Conservation (phyloP, 1,284 basidiomycete species). For the Cryptococcus amylolentus region DNA sequence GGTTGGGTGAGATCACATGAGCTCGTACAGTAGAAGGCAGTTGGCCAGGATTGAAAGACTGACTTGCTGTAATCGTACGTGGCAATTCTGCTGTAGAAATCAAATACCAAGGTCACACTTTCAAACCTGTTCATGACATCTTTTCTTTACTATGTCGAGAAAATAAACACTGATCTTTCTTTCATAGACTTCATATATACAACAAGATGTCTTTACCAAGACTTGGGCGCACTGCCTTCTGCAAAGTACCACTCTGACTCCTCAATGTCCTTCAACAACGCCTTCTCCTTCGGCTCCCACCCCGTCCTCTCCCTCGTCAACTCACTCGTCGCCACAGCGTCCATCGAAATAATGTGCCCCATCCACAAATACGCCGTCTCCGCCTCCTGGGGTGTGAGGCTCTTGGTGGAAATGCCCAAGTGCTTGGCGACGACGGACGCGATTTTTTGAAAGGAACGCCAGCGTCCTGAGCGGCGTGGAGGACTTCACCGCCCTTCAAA, state of each 20-base stretch:
- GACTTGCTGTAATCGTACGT: no score
- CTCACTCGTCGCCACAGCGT: neutral
- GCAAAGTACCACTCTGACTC: constrained; percentile 6
- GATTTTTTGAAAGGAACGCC: constrained; percentile 16
- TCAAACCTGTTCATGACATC: no score
- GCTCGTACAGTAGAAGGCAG: no score
- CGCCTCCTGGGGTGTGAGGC: constrained; percentile 13
- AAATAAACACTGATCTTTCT: no score
- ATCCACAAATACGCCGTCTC: constrained; percentile 14
- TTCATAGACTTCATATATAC: no score
- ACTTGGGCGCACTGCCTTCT: no score
- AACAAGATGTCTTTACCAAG: no score
- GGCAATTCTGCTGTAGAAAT: no score
- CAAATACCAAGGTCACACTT: no score
- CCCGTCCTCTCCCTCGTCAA: constrained; percentile 7
- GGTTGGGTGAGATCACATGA: no score
- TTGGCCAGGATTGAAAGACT: no score
- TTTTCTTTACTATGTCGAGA: no score
- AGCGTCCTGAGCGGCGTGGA: constrained; percentile 24
- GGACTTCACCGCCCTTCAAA: constrained; percentile 8
- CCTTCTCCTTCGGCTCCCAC: constrained; percentile 14
- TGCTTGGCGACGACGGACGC: constrained; percentile 19
- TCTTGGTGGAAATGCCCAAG: constrained; percentile 11
- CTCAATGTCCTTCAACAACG: constrained; percentile 13
- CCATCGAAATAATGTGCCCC: neutral